Conservation (phyloP, 192 early-diverging fungal genomes). For the Backusella mclennaniae region DNA sequence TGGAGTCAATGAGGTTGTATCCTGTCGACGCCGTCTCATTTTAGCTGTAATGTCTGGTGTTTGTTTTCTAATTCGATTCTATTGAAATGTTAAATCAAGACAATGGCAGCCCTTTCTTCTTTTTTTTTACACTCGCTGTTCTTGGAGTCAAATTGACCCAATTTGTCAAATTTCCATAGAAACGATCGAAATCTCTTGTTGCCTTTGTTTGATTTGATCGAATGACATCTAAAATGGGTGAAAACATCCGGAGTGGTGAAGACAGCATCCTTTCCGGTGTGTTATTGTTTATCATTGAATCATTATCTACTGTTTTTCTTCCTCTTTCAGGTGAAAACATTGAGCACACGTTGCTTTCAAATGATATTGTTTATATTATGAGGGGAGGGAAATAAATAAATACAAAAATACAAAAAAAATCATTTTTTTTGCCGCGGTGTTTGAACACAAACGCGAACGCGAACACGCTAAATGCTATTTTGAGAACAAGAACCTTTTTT, state of each 20-base stretch:
- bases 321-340: background rate
- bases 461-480: background rate
- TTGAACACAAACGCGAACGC: background rate
- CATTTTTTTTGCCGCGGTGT: background rate
- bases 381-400: background rate
- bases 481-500: background rate
- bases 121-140: background rate
- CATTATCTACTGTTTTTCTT: background rate
- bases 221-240: slow-evolving; percentile 3
- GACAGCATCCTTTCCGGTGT: background rate
- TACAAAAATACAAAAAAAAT: background rate
- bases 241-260: background rate
- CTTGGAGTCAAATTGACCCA: slow-evolving; percentile 7
- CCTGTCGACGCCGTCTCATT: background rate
- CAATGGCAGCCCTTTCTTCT: background rate
- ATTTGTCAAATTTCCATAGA: background rate
- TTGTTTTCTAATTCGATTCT: background rate
- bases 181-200: slow-evolving; percentile 11
- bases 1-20: slow-evolving; percentile 8
- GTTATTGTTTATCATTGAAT: background rate
- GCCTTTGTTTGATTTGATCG: slow-evolving; percentile 1
- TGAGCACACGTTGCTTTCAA: background rate
- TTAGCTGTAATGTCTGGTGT: background rate
- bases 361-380: background rate
- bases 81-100: background rate